Evolutionary conservation across 2,329 filamentous ascomycete genomes (phyloP), one percentile per base, ranked within the genome.

Genomic region (Aschersonia sp.): DNA sequence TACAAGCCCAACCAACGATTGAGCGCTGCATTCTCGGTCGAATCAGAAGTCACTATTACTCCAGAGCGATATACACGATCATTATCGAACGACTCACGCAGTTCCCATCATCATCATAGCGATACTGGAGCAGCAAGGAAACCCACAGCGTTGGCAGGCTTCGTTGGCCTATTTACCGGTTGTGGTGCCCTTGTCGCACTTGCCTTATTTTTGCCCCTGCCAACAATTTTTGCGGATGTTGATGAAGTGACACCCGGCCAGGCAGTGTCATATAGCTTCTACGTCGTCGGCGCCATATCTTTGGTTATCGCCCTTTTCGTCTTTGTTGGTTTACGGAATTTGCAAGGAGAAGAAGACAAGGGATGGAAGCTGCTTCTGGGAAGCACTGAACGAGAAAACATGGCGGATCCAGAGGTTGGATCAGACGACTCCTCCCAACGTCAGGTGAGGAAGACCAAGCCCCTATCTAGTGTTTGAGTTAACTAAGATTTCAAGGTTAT

Each of bases 91-190:
- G 60, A 61, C 40, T 9, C 52, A 54, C 20, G 44, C 28, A 51
- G 52, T 9, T 47, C 53, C 47, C 51, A 9, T 54, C 53, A 29
- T 50, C 48, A 47, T 10, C 43, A 46, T 4, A 59, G 59, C 41
- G 51, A 54, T 4, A 56, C 51, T 43, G 53, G 52, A 40, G 57
- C 53, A 55, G 60, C 54, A 44, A 65, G 65, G n/a, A 74, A 74
- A 52, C 72, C 77, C 2, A 73, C 74, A 1, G 70, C 72, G 20
- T 74, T 98, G 30, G 91, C 92, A 12, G 92, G 92, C 0, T 80
- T 89, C 46, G 92, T 98, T 4, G 92, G 92, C 4, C 71, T 95
- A 50, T 94, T 94, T 61, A 95, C 92, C 5, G 92, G 92, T 30
- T 87, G 86, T 57, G 92, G 92, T 51, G 92, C 92, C 10, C 73